Base-by-base conservation (phyloP, 2,329 filamentous ascomycete genomes). In the Apiospora kogelbergensis region DNA sequence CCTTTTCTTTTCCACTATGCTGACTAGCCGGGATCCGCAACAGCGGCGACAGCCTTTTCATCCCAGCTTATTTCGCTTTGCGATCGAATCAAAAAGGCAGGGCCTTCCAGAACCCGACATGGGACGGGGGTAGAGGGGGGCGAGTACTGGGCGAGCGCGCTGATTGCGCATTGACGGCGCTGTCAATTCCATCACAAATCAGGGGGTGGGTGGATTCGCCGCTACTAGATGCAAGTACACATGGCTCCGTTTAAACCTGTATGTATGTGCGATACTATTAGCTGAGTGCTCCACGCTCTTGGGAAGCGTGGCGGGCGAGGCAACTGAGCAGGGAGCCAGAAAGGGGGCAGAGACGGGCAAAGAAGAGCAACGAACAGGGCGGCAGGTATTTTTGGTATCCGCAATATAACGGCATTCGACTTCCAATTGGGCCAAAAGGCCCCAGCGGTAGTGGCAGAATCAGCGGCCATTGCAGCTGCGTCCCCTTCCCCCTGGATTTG, bases 31-130 rank as follows among this genome's bases (percentile, higher is more conserved):
- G 69, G 64, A 42, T 65, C 72, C 71, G 71, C 70, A 68, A 71
- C 71, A 70, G 53, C 53, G 53, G n/a, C 30, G 26, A n/a, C 53
- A 60, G 22, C 30, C 53, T 30, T 53, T 24, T 10, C n/a, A 72
- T 65, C 70, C 70, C 70, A 72, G 44, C 71, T 75, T 74, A 74
- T 75, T 74, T 75, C 74, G 74, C 74, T 74, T 72, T 74, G 24
- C 65, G 63, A 65, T 63, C 73, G 71, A 75, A 73, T 74, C 71
- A 73, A 44, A 63, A 63, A 57, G 24, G 24, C 53, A 60, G 17
- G 33, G 30, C 26, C 53, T 60, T 60, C 53, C 53, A 37, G n/a
- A 65, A 37, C 7, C 3, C 66, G 67, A 65, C n/a, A 33, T 68
- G 42, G 48, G 15, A 48, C 48, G 60, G 44, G 60, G 42, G 46